Evolutionary conservation across 2,329 filamentous ascomycete species (phyloP), one percentile per base, ranked within the genome.

Genomic region (Purpureocillium lavendulum): DNA sequence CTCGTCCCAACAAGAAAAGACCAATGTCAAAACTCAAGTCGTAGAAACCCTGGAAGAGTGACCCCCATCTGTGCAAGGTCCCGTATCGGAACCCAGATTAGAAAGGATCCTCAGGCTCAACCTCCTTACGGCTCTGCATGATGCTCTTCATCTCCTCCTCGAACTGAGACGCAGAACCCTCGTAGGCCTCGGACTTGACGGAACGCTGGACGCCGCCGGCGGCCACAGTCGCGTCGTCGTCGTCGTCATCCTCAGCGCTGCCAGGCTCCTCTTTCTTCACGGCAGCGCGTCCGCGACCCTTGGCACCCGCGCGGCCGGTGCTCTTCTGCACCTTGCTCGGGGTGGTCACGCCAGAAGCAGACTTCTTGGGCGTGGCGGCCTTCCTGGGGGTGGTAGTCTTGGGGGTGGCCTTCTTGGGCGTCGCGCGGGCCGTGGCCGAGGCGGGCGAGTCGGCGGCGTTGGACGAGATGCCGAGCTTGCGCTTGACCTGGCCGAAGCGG

Each of bases 401-500:
- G 8, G 26, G 26, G 12, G 39, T 14, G 30, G 26, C 38, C 44
- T 53, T 59, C 44, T 55, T 60, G 44, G 26, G 47, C 41, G 39
- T 40, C 2, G 44, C 36, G 5, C 46, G 48, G 30, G 31, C 11
- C 3, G 43, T 31, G 12, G 43, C 39, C 2, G 46, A 44, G 5
- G 39, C 31, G 10, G 44, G 31, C 2, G 46, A 34, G 5, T 59
- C 56, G 42, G 29, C 8, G 8, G 51, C 52, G 30, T 49, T 50
- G 12, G 35, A 31, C 5, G 28, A 17, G 31, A 69, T 57, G 3
- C 63, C 62, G 1, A 68, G 56, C 54, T 71, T 70, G 34, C 59
- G 57, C 53, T 67, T 73, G 43, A 75, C 64, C 43, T 75, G 69
- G 4, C 66, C 61, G 41, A 67, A 75, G 34, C 71, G 67, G 30